Evolutionary conservation across 2,329 filamentous ascomycete genomes (phyloP), one percentile per base, ranked within the genome.

Genomic region (Ophiostoma himal-ulmi): DNA sequence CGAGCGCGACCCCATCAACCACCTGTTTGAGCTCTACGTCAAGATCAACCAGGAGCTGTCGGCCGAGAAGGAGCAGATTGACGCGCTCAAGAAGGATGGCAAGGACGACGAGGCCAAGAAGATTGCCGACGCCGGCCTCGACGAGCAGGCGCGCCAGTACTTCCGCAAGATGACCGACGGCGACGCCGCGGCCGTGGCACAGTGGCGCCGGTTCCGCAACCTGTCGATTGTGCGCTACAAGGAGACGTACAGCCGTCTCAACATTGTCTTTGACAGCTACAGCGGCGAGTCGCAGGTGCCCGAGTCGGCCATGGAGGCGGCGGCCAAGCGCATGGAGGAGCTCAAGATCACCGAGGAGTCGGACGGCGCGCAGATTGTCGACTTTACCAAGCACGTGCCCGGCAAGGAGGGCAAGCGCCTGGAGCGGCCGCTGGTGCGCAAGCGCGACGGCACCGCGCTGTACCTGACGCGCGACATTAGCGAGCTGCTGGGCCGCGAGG

Each of bases 1-100:
- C 14, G 79, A 86, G 73, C 83, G 84, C 67, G 91, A 94, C 76
- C 91, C 92, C 14, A 93, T 94, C 77, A 91, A 91, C 78, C 92
- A 95, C 78, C 82, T 95, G 11, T 94, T 90, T 78, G 87, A 93
- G 76, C 89, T 95, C 68, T 95, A 94, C 76, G 91, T 94, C 73
- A 86, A 88, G 78, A 92, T 94, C 78, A 93, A 90, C 79, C 81
- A 81, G 71, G 88, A 92, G 67, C 85, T 90, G 77, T 79, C 82
- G 2, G 86, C 83, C 0, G 90, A 94, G 81, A 89, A 90, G 74
- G 89, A 90, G 73, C 78, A 84, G 71, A 86, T 89, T 34, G 88
- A 88, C 75, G 83, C 80, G 60, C 81, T 84, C 74, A 85, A 86
- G 77, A 81, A 82, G 54, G 82, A 82, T 60, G 83, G 85, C 71